Evolutionary conservation across 371 early-diverging fungal species (phyloP), one percentile per base, ranked within the genome.

Genomic region (Lichtheimia hyalospora): DNA sequence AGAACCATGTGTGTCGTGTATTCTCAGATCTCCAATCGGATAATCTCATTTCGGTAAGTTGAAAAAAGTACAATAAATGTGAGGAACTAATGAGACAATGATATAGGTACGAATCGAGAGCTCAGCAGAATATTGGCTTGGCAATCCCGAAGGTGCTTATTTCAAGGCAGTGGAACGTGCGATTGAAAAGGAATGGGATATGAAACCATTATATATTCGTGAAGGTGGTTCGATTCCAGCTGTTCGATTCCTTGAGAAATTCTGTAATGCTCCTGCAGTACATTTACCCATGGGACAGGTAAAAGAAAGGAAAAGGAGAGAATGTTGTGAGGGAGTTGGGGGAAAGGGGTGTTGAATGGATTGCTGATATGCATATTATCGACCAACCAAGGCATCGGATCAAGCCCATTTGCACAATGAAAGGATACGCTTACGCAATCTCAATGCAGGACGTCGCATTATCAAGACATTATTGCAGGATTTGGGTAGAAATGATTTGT

Each of bases 141-240:
- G 89, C 7, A 86, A 93, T 57, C 83, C 85, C 1, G 70, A 77
- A 16, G 81, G 83, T 57, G 67, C 80, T 24, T 91, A 85, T 61
- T 93, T 88, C 61, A 83, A 85, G 63, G 83, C 86, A 0, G 86
- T 89, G 0, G 86, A 86, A 57, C 50, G 74, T 23, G 91, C 89
- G 5, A 85, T 93, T 70, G 77, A 83, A 49, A 63, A 85, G 52
- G 87, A 84, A 61, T 89, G 88, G 88, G 81, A 84, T 3, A 67
- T 74, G 18, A 79, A 83, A 42, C 86, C 84, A 14, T 53, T 81
- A 24, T 85, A 69, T 54, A 90, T 93, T 55, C 82, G 93, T 25
- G 93, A 93, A 61, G 93, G 93, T 51, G 93, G 93, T 0, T 92
- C 92, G 2, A 92, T 92, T 51, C 90, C 92, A 0, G 91, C 92